Evolutionary conservation across 2,329 filamentous ascomycete species (phyloP), one percentile per base, ranked within the genome.

Genomic region (Trichoderma afroharzianum): DNA sequence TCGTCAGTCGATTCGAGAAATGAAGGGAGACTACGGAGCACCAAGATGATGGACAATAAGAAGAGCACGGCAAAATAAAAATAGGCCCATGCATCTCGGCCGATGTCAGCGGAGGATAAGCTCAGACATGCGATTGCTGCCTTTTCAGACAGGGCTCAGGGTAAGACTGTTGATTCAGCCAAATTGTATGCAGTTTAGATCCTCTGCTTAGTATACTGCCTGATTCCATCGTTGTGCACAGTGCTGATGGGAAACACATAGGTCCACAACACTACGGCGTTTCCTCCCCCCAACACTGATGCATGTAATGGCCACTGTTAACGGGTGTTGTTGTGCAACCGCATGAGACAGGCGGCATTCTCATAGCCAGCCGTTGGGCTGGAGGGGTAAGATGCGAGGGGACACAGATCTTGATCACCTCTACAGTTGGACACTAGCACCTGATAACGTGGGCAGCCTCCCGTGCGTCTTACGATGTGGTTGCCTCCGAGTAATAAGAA

Each of bases 291-390:
- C 36, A 39, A 39, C 15, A 32, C 21, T 21, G 11, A 30, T 58
- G 24, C 15, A 58, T 26, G 43, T 50, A 53, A 36, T n/a, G 28
- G 30, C 21, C 43, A 3, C 21, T 15, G 21, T 50, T 32, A 28
- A 26, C 15, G 47, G 47, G 15, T 21, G 32, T 21, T 11, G 21
- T 32, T 67, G 63, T 58, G 32, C 36, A 43, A 57, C 33, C 18
- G 55, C 32, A 67, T 58, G 63, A 67, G 63, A 67, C 63, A 58
- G n/a, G 33, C 39, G 63, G 50, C 32, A 67, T 58, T 58, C 15
- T 28, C 61, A 63, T 26, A 18, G 24, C n/a, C 28, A 12, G 18
- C 26, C 32, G 28, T 33, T 57, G 47, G 63, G 8, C 24, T 68
- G 28, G 66, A 68, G 66, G 26, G 66, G 66, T 57, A 24, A 59